Evolutionary conservation across 768 basidiomycete species (phyloP).

Genomic region (Leucosporidium yakuticum): DNA sequence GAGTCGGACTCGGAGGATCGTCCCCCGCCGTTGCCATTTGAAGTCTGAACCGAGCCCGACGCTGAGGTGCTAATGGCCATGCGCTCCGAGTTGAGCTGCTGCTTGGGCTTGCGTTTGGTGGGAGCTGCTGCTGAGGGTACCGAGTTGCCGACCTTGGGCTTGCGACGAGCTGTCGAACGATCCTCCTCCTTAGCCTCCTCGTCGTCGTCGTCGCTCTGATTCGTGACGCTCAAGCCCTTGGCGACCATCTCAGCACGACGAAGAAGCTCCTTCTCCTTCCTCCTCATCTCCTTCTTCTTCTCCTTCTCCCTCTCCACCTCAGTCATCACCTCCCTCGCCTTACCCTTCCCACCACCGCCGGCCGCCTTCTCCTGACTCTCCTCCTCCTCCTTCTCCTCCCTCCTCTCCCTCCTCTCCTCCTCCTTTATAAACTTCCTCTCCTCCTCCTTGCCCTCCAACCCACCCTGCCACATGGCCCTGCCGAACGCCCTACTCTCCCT

Average conservation of each 20-base stretch:
- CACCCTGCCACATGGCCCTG: conserved; percentile 59
- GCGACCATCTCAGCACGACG: conserved; percentile 48
- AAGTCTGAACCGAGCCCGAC: too few relatives aligned
- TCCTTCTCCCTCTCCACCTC: neutral
- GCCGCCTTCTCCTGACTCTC: conserved; percentile 40
- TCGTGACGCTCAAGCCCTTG: too few relatives aligned
- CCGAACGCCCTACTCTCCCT: conserved; percentile 77
- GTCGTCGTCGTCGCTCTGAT: too few relatives aligned
- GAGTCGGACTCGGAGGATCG: too few relatives aligned
- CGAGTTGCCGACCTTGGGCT: neutral
- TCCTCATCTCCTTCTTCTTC: conserved; percentile 43
- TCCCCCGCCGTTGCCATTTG: too few relatives aligned
- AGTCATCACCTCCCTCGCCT: neutral
- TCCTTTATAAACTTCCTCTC: neutral
- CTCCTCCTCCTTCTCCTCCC: conserved; percentile 49
- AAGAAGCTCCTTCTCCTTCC: conserved; percentile 54
- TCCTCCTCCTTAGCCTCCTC: too few relatives aligned
- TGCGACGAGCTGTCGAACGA: neutral
- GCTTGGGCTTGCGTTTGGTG: neutral
- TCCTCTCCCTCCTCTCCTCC: conserved; percentile 39
- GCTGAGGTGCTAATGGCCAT: too few relatives aligned
- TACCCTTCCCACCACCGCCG: neutral
- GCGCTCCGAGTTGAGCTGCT: neutral
- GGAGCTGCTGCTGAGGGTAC: neutral
- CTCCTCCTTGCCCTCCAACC: conserved; percentile 15